These are phyloP conservation scores for Phytophthora aleatoria DNA, from an alignment of 352 stramenopile species.

Conservation along the genomic window DNA sequence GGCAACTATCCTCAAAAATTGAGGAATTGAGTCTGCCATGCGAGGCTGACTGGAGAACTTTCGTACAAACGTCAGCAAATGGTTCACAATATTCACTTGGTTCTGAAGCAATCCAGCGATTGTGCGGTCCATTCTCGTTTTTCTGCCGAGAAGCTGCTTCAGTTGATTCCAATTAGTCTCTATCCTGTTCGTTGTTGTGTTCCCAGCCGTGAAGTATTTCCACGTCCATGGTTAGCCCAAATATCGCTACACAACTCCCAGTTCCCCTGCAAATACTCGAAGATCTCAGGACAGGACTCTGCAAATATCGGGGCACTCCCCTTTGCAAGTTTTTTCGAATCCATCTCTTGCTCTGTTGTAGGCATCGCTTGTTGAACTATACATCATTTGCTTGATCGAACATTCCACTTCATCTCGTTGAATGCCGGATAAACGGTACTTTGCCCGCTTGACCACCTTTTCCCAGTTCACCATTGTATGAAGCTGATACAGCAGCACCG, in stretches of 20 bases:
- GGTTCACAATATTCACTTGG: background rate
- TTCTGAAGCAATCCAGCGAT: background rate
- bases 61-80: background rate
- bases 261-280: slow-evolving; percentile 1
- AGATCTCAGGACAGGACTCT: background rate
- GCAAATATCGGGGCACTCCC: background rate
- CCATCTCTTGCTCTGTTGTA: too few relatives aligned
- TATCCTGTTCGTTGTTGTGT: background rate
- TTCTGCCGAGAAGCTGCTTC: background rate
- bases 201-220: background rate
- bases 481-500: background rate
- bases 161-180: slow-evolving; percentile 3
- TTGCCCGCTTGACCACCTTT: background rate
- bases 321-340: background rate
- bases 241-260: slow-evolving; percentile 2
- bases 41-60: slow-evolving; percentile 1
- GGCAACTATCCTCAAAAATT: background rate
- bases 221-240: too few relatives aligned
- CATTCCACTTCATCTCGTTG: background rate
- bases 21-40: background rate
- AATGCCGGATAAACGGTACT: background rate
- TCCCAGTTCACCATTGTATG: background rate
- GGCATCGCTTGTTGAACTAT: background rate
- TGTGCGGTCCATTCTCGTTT: background rate
- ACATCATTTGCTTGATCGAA: background rate